A percentile compares a stretch with the other conserved stretches of the same genome.
These are phyloP conservation scores for Mycotypha africana DNA, from an alignment of 371 early-diverging fungal species.

Conservation along the genomic window DNA sequence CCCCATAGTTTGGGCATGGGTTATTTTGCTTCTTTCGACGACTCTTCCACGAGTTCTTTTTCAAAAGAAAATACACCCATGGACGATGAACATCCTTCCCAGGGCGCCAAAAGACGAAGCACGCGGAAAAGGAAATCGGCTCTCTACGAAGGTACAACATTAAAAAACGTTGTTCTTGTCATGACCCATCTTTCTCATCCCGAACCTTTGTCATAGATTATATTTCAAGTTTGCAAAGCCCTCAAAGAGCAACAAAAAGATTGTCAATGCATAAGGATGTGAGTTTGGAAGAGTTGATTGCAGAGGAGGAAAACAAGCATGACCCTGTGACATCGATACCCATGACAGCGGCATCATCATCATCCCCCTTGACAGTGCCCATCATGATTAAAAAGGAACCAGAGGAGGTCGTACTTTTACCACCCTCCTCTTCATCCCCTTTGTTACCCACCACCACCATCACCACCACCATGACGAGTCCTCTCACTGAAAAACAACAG, in stretches of 20 bases:
- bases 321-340: too few species aligned
- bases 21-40: conserved; percentile 15
- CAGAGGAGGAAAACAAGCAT: too few species aligned
- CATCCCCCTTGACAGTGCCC: too few species aligned
- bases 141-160: conserved; percentile 25
- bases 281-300: conserved; percentile 12
- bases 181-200: too few species aligned
- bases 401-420: too few species aligned
- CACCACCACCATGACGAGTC: not conserved
- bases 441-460: not conserved
- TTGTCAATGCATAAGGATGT: not conserved
- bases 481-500: too few species aligned
- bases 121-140: conserved; percentile 29
- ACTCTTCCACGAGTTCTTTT: too few species aligned
- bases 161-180: too few species aligned
- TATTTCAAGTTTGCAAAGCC: not conserved
- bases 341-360: too few species aligned
- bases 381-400: too few species aligned
- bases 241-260: conserved; percentile 10
- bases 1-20: conserved; percentile 14
- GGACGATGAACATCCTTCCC: conserved; percentile 4
- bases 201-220: too few species aligned
- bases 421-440: too few species aligned
- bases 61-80: conserved; percentile 7
- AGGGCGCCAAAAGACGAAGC: conserved; percentile 22